These are phyloP conservation scores for Candida succiphila DNA, from an alignment of 805 yeast genomes.

Conservation along the genomic window DNA sequence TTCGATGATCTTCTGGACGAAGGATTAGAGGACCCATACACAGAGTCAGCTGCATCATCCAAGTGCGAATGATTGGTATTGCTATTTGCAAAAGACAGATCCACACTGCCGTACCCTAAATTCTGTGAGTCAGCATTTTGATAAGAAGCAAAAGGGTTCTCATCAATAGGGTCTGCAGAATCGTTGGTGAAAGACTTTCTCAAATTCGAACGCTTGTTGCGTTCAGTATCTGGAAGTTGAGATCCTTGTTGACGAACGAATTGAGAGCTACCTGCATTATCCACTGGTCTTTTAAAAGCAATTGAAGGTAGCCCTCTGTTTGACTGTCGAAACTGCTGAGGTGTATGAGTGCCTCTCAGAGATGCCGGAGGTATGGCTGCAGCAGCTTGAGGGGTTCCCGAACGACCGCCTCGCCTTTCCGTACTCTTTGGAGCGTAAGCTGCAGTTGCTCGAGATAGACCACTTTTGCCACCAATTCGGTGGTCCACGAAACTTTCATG, in stretches of 20 bases:
- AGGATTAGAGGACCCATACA: conserved; percentile 44
- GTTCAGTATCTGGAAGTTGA: neutral
- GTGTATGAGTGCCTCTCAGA: neutral
- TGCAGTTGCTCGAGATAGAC: neutral
- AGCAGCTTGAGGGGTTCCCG: neutral
- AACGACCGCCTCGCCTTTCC: neutral
- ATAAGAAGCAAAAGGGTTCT: neutral
- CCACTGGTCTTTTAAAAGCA: neutral
- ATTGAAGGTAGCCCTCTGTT: neutral
- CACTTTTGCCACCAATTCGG: conserved; percentile 1
- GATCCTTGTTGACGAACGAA: neutral
- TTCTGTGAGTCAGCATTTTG: neutral
- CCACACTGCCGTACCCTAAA: neutral
- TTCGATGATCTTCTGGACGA: conserved; percentile 50
- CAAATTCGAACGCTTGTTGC: neutral
- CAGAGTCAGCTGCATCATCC: conserved; percentile 12
- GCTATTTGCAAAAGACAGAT: too few species aligned
- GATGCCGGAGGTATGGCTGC: too few species aligned
- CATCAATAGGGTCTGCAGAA: neutral
- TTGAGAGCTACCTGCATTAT: neutral
- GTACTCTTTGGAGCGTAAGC: neutral
- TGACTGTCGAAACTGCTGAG: neutral
- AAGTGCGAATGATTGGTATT: neutral
- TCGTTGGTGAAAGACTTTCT: neutral
- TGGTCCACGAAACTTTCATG: conserved; percentile 16